Conservation (phyloP, 371 early-diverging fungal genomes). For the Syncephalastrum sp. region DNA sequence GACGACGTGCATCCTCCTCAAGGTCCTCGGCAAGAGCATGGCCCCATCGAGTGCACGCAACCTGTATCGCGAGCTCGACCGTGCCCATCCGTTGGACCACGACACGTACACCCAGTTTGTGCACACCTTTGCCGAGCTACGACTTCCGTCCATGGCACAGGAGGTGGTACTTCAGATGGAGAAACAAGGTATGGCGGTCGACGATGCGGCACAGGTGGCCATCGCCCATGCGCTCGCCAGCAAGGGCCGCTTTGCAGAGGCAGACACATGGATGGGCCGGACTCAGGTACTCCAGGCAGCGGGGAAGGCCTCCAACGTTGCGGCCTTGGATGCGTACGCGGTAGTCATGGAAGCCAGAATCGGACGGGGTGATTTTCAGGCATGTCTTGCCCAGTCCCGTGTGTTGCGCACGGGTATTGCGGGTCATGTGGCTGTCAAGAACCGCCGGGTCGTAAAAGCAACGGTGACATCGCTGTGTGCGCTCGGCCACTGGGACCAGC, state of each 20-base stretch:
- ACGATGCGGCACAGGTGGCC: constrained; percentile 8
- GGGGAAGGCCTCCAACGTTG: neutral
- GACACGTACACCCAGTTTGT: constrained; percentile 23
- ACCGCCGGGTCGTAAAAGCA: constrained; percentile 33
- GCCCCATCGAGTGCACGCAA: constrained; percentile 5
- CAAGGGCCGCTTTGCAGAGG: constrained; percentile 18
- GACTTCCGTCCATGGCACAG: too few relatives aligned
- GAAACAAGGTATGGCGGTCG: constrained; percentile 9
- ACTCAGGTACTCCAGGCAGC: constrained; percentile 7
- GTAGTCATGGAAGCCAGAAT: constrained; percentile 28
- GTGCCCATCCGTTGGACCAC: constrained; percentile 9
- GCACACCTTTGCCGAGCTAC: constrained; percentile 15
- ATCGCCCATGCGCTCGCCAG: constrained; percentile 25
- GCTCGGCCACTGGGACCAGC: constrained; percentile 14
- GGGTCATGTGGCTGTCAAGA: constrained; percentile 2
- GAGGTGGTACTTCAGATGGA: constrained; percentile 14
- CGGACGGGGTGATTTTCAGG: constrained; percentile 18
- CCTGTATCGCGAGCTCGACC: constrained; percentile 5
- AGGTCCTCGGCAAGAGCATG: constrained; percentile 1
- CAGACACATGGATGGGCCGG: constrained; percentile 7
- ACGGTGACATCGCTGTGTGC: constrained; percentile 18
- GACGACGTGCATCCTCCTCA: constrained; percentile 2
- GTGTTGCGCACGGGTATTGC: neutral
- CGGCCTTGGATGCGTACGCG: constrained; percentile 28
- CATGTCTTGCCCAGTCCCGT: constrained; percentile 14